These are phyloP conservation scores for Aureobasidium leucospermi DNA, from an alignment of 2,329 filamentous ascomycete genomes.

Conservation along the genomic window DNA sequence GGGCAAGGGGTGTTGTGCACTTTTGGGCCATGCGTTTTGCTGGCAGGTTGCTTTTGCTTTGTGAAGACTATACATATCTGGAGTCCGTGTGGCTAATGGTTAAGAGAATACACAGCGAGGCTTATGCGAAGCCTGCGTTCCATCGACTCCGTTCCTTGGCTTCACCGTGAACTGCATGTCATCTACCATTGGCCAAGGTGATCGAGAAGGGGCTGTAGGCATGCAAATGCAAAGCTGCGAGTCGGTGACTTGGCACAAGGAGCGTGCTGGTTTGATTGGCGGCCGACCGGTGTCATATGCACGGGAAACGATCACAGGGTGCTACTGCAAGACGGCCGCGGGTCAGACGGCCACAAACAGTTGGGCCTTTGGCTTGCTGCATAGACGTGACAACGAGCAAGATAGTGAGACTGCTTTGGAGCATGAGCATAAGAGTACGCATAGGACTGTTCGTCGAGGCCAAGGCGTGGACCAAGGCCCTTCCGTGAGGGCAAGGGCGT, in stretches of 20 bases:
- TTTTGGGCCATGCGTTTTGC: no score
- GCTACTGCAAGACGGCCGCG: neutral
- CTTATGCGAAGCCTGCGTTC: neutral
- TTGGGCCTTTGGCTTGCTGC: neutral
- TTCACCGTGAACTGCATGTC: neutral
- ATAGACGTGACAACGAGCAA: neutral
- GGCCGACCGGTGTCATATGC: neutral
- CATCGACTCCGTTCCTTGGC: neutral
- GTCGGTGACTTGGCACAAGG: neutral
- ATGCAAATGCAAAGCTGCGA: neutral
- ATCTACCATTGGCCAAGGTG: no score
- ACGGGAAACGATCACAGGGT: neutral
- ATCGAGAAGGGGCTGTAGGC: neutral
- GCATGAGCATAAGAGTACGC: neutral
- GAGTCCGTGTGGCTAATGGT: neutral
- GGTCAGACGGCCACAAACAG: neutral
- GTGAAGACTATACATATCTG: slow-evolving; percentile 1
- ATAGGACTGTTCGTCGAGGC: no score
- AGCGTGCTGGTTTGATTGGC: slow-evolving; percentile 14
- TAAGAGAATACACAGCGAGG: neutral
- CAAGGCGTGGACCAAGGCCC: no score
- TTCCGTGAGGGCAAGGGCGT: no score
- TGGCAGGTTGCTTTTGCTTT: neutral
- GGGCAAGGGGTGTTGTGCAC: neutral
- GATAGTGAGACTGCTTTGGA: neutral